Percentiles rank a stretch among this genome's conserved stretches.
phyloP scores from a whole-genome alignment of 306 rosid species.

The Trifolium repens region DNA sequence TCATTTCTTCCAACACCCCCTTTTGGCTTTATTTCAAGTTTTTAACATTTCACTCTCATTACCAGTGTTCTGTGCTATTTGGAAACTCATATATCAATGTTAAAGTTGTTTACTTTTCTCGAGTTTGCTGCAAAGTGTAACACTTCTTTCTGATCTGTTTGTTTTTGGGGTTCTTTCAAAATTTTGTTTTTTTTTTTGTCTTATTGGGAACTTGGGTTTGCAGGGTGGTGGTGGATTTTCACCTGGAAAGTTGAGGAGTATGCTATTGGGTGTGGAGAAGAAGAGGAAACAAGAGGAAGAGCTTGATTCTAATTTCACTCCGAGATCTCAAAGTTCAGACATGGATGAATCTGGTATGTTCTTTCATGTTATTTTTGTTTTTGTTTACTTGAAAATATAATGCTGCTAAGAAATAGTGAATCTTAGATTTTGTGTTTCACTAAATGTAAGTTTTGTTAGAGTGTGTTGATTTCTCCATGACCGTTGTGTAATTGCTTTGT shows the following conservation, averaged over 20 bases:
- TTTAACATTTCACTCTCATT: slow-evolving; percentile 25
- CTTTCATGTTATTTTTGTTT: slow-evolving; percentile 24
- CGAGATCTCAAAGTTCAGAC: slow-evolving; percentile 70
- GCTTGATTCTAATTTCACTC: slow-evolving; percentile 62
- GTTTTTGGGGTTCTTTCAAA: slow-evolving; percentile 18
- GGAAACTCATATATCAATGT: slow-evolving; percentile 24
- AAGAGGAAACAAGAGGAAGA: slow-evolving; percentile 75
- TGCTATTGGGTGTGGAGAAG: slow-evolving; percentile 88
- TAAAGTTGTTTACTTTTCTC: slow-evolving; percentile 29
- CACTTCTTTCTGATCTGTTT: slow-evolving; percentile 45
- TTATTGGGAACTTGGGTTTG: slow-evolving; percentile 39
- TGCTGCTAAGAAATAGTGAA: slow-evolving; percentile 20
- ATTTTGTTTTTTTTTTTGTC: slow-evolving; percentile 21
- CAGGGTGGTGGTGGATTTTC: slow-evolving; percentile 93
- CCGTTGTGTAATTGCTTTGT: neutral
- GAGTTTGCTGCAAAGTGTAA: slow-evolving; percentile 39
- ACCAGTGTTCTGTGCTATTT: slow-evolving; percentile 15
- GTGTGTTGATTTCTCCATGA: slow-evolving; percentile 25
- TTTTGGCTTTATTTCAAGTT: slow-evolving; percentile 15
- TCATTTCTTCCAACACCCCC: neutral
- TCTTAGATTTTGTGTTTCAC: slow-evolving; percentile 33
- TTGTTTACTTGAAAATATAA: slow-evolving; percentile 17
- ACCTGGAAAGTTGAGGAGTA: slow-evolving; percentile 83
- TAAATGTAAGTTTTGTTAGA: slow-evolving; percentile 25
- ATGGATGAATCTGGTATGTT: slow-evolving; percentile 73